A percentile compares a stretch with the other conserved stretches of the same genome.
These are phyloP conservation scores for Candida sanyaensis DNA, from an alignment of 1,139 yeast species.

Conservation along the genomic window DNA sequence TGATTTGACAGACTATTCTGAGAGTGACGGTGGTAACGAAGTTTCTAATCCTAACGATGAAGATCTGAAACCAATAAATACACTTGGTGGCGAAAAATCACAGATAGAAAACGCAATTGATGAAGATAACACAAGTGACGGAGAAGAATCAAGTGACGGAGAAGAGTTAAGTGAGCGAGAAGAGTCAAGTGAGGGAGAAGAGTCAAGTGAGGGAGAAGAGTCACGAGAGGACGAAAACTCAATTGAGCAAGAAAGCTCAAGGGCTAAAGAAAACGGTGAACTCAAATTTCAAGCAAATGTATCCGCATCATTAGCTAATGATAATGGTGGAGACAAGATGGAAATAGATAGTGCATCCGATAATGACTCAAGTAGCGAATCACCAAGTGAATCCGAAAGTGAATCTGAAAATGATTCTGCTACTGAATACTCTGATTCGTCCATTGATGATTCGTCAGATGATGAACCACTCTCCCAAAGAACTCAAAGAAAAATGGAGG, in stretches of 20 bases:
- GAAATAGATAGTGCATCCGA: not conserved
- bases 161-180: not conserved
- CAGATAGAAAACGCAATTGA: not conserved
- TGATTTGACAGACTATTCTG: not conserved
- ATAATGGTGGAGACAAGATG: not conserved
- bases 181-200: not conserved
- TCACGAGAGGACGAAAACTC: not conserved
- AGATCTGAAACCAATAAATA: too few relatives aligned
- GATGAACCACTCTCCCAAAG: not conserved
- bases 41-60: too few relatives aligned
- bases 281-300: not conserved
- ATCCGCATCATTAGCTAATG: not conserved
- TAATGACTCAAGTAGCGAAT: not conserved
- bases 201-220: not conserved
- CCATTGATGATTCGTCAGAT: not conserved
- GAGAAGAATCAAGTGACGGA: not conserved
- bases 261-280: not conserved
- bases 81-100: not conserved
- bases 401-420: conserved; percentile 1
- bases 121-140: too few relatives aligned
- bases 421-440: not conserved
- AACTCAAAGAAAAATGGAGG: not conserved
- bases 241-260: too few relatives aligned
- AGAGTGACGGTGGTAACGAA: not conserved
- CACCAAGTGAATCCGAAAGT: conserved; percentile 1